Conservation (phyloP, 768 basidiomycete species). For the Auricularia sp. region DNA sequence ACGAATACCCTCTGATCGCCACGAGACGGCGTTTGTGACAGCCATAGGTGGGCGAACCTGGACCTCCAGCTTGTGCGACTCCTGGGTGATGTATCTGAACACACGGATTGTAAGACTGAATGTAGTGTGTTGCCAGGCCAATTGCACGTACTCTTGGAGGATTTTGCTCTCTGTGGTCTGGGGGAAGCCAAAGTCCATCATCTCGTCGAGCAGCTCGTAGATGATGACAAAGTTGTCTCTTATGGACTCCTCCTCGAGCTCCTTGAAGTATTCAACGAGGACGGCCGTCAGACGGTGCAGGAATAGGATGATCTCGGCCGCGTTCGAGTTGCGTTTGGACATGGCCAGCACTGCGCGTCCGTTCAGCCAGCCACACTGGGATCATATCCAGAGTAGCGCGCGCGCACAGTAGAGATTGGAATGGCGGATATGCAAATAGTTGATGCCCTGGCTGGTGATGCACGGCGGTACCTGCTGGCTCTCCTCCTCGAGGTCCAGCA, state of each 20-base stretch:
- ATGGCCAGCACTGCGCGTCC: slow-evolving; percentile 70
- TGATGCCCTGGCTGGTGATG: slow-evolving; percentile 89
- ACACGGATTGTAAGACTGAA: neutral
- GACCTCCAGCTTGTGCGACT: slow-evolving; percentile 92
- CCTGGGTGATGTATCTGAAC: slow-evolving; percentile 89
- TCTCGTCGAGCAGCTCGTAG: slow-evolving; percentile 97
- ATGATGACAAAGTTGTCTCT: slow-evolving; percentile 99
- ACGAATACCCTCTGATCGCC: slow-evolving; percentile 94
- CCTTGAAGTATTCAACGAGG: slow-evolving; percentile 97
- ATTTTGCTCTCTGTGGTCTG: slow-evolving; percentile 99
- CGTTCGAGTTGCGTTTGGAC: slow-evolving; percentile 92
- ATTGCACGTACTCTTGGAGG: slow-evolving; percentile 69
- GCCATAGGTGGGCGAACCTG: slow-evolving; percentile 91
- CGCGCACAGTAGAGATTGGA: slow-evolving; percentile 88
- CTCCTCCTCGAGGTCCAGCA: slow-evolving; percentile 96
- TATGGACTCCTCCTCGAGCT: slow-evolving; percentile 97
- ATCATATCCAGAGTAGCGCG: neutral
- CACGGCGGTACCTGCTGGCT: slow-evolving; percentile 93
- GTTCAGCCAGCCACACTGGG: neutral
- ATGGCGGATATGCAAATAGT: slow-evolving; percentile 98
- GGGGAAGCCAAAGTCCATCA: slow-evolving; percentile 99
- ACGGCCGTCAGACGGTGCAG: slow-evolving; percentile 89
- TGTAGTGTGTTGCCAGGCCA: neutral
- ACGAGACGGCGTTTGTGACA: slow-evolving; percentile 96
- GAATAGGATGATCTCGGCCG: slow-evolving; percentile 92